These are phyloP conservation scores for Cardiospermum halicacabum DNA, from an alignment of 345 rosid genomes.

Conservation along the genomic window DNA sequence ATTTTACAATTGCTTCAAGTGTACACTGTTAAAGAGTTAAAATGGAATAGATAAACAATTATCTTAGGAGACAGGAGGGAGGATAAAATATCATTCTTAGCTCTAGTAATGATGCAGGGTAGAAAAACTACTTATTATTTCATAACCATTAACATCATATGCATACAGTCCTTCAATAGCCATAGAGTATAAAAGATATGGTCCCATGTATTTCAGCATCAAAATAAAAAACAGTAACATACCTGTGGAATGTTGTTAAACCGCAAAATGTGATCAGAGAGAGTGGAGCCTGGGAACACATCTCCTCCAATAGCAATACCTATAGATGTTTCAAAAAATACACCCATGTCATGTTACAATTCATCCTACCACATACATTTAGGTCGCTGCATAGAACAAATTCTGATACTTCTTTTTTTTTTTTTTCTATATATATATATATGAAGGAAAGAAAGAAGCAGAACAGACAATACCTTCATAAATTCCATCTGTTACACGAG, in stretches of 20 bases:
- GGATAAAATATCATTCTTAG: background rate
- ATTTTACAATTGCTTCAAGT: background rate
- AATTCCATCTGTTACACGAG: constrained; percentile 94
- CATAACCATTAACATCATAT: background rate
- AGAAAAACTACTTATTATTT: too few species aligned
- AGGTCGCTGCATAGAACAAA: background rate
- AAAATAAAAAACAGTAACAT: constrained; percentile 11
- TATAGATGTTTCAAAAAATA: constrained; percentile 29
- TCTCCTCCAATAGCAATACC: constrained; percentile 99
- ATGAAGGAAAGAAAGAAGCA: background rate
- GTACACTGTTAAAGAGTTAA: background rate
- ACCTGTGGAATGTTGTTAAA: constrained; percentile 98
- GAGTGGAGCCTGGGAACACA: constrained; percentile 94
- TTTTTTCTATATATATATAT: too few species aligned
- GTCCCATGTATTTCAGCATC: background rate
- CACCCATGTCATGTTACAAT: constrained; percentile 6
- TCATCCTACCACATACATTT: constrained; percentile 7
- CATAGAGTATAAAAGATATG: background rate
- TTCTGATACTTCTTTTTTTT: too few species aligned
- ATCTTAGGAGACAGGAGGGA: too few species aligned
- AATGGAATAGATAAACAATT: too few species aligned
- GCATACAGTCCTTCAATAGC: background rate
- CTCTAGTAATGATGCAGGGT: background rate
- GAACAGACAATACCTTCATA: constrained; percentile 60
- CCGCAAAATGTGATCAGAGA: constrained; percentile 87